phyloP scores from a whole-genome alignment of 345 rosid genomes.

The Combretum micranthum region DNA sequence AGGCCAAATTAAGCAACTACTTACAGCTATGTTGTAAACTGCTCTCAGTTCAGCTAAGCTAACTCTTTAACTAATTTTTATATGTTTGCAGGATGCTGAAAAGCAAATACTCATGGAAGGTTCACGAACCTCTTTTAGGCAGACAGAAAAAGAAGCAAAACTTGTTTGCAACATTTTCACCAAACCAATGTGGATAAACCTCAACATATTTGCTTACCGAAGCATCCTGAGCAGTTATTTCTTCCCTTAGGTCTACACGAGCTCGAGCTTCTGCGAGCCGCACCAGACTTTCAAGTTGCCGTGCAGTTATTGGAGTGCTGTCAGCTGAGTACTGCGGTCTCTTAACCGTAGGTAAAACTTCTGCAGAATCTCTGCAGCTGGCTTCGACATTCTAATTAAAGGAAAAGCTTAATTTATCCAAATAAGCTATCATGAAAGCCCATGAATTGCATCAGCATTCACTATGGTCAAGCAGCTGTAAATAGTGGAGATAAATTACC shows the following conservation, averaged over 20 bases:
- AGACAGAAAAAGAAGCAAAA: no score
- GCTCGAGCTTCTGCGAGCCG: slow-evolving; percentile 94
- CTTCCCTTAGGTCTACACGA: slow-evolving; percentile 85
- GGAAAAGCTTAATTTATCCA: not conserved
- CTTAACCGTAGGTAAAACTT: slow-evolving; percentile 83
- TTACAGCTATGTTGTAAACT: not conserved
- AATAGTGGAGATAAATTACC: slow-evolving; percentile 36
- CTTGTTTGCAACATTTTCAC: no score
- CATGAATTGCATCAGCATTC: not conserved
- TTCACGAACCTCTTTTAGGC: not conserved
- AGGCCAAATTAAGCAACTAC: no score
- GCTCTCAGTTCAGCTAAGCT: slow-evolving; percentile 1
- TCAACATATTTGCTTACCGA: slow-evolving; percentile 32
- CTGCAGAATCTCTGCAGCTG: slow-evolving; percentile 82
- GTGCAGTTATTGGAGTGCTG: slow-evolving; percentile 88
- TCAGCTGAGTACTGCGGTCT: slow-evolving; percentile 89
- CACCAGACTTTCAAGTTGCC: slow-evolving; percentile 94
- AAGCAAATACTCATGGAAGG: no score
- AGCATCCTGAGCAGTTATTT: slow-evolving; percentile 87
- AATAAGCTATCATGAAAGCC: not conserved
- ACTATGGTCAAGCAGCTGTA: not conserved
- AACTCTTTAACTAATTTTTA: not conserved
- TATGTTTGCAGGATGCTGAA: no score
- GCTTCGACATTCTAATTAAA: slow-evolving; percentile 66
- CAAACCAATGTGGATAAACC: no score